A percentile compares a stretch with the other conserved stretches of the same genome.
Evolutionary conservation across 306 rosid species (phyloP).

Genomic region (Citrullus amarus): DNA sequence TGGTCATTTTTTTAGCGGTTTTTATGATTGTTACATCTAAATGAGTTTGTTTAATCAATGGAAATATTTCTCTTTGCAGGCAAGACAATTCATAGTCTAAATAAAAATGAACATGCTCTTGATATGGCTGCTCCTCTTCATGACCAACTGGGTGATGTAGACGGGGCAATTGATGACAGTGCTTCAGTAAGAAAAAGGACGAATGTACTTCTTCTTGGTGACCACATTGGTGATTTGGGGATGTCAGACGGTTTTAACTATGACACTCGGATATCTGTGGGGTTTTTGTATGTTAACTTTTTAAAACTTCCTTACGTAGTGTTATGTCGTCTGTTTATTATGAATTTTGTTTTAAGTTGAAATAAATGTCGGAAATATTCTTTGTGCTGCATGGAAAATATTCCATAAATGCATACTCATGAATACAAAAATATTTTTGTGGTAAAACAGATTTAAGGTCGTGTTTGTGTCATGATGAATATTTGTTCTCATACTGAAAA

Average conservation of each 20-base stretch:
- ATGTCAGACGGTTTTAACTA: conserved; percentile 91
- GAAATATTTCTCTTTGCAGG: conserved; percentile 31
- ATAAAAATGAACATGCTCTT: conserved; percentile 90
- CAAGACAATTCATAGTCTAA: conserved; percentile 76
- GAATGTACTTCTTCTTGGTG: conserved; percentile 89
- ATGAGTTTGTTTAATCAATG: background rate
- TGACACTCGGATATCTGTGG: conserved; percentile 68
- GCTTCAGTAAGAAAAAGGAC: conserved; percentile 56
- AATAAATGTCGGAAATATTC: background rate
- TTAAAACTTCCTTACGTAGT: background rate
- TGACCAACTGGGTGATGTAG: conserved; percentile 47
- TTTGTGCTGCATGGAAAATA: background rate
- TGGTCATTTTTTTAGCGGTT: background rate
- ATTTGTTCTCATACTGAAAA: background rate
- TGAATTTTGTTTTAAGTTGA: background rate
- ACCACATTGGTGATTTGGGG: conserved; percentile 81
- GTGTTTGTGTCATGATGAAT: background rate
- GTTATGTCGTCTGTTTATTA: background rate
- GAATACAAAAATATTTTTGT: background rate
- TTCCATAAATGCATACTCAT: background rate
- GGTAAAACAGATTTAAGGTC: background rate
- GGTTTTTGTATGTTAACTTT: conserved; percentile 61
- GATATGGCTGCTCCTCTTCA: conserved; percentile 89
- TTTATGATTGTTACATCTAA: background rate
- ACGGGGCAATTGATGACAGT: conserved; percentile 36